Base-by-base conservation (phyloP, 805 yeast genomes). In the Kregervanrija fluxuum region DNA sequence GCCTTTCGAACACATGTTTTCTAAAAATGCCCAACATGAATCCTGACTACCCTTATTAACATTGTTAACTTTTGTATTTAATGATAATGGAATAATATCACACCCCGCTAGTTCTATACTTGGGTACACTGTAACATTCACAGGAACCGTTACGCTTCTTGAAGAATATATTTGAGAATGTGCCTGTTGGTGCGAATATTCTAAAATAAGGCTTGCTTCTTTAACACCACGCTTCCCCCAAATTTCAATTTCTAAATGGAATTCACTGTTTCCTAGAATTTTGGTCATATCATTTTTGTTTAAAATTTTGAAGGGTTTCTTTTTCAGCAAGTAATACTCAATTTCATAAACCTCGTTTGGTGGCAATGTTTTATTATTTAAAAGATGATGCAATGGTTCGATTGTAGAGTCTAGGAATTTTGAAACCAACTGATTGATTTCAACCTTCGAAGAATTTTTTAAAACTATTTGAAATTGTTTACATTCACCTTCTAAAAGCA, bases 401-500 rank as follows among this genome's bases (percentile, higher is more conserved):
- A 76, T 72, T 0, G 93, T 82, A 1, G 93, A 82, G 56, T 87
- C 95, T 66, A 78, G 69, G 52, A 80, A 80, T 6, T 79, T 74
- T 48, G 84, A 80, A 3, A 79, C 70, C 32, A 87, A 53, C 41
- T 73, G 69, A 44, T 80, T 75, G 37, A 83, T 77, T 1, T 70
- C 55, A 3, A 81, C 79, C 4, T 62, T 56, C 0, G 91, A 80
- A 14, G 73, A 68, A 58, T 88, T 87, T 40, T 73, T 70, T 31
- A 88, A 61, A 1, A 62, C 59, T 5, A 86, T 59, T 1, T 70
- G 64, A 47, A 85, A 76, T 1, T 57, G 50, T 41, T 69, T 70
- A 35, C 68, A 65, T 53, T 88, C 93, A 8, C 96, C 96, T 56
- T 87, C 95, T 11, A 88, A 62, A 12, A 87, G 62, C 87, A 86